phyloP scores from a whole-genome alignment of 495 filamentous ascomycete species.

The Penicillium verhagenii region DNA sequence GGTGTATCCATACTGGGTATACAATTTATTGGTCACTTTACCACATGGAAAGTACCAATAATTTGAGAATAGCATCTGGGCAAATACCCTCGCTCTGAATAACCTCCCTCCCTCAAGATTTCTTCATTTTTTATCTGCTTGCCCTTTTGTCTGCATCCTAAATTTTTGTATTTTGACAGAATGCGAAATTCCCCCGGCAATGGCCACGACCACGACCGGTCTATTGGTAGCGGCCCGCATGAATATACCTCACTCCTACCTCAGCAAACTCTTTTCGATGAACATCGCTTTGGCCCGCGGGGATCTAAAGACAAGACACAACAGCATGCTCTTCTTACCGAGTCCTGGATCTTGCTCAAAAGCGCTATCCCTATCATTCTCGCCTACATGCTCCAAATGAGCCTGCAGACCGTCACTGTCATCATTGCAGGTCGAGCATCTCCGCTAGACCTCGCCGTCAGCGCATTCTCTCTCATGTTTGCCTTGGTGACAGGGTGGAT shows the following conservation, averaged over 20 bases:
- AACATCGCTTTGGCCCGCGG: background rate
- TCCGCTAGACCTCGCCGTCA: constrained; percentile 76
- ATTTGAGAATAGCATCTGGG: no score
- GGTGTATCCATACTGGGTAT: no score
- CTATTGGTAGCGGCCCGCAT: no score
- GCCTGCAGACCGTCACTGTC: constrained; percentile 81
- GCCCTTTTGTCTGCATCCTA: no score
- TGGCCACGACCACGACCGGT: no score
- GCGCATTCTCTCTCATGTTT: constrained; percentile 93
- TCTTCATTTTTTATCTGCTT: no score
- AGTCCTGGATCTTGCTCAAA: constrained; percentile 56
- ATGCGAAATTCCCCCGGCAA: no score
- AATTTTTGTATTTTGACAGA: no score
- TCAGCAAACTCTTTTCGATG: background rate
- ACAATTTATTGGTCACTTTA: no score
- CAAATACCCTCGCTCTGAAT: no score
- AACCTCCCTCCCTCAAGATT: no score
- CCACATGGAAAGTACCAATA: no score
- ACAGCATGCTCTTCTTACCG: background rate
- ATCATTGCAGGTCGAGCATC: constrained; percentile 82
- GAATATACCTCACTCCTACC: background rate
- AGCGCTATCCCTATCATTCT: constrained; percentile 79
- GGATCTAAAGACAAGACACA: background rate
- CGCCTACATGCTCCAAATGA: constrained; percentile 88
- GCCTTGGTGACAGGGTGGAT: constrained; percentile 90